phyloP scores from a whole-genome alignment of 1,284 basidiomycete species.

The Cutaneotrichosporon daszewskae region DNA sequence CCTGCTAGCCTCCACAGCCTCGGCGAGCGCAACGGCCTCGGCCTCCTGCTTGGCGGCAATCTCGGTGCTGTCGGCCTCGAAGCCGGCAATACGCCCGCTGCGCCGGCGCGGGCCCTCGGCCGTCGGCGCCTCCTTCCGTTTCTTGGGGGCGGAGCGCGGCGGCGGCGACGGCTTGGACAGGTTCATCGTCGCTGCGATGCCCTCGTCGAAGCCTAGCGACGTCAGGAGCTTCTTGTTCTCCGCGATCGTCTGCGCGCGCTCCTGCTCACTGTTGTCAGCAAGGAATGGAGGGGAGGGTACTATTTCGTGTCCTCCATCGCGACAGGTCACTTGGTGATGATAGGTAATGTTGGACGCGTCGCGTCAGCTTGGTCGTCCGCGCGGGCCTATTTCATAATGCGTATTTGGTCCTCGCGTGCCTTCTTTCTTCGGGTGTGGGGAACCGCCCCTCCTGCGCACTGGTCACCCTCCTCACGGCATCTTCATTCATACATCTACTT shows the following conservation, averaged over 20 bases:
- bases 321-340: no score
- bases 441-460: no score
- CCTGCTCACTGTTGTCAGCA: constrained; percentile 34
- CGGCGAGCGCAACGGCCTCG: constrained; percentile 35
- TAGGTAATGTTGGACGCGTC: no score
- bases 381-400: no score
- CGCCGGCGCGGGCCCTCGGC: constrained; percentile 32
- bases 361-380: no score
- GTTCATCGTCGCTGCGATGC: constrained; percentile 23
- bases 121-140: constrained; percentile 3
- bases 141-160: constrained; percentile 8
- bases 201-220: constrained; percentile 43
- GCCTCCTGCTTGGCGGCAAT: constrained; percentile 24
- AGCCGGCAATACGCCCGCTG: constrained; percentile 32
- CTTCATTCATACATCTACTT: constrained; percentile 9
- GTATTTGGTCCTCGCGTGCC: no score
- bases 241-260: constrained; percentile 47
- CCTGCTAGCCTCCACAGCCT: constrained; percentile 27
- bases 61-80: constrained; percentile 37
- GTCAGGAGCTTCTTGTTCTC: constrained; percentile 46
- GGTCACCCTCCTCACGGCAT: no score
- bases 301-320: no score
- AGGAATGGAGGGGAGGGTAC: not conserved
- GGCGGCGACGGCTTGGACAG: constrained; percentile 7
- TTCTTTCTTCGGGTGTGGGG: no score